These are phyloP conservation scores for Apocynum venetum DNA, from an alignment of 257 asterid genomes.

Conservation along the genomic window DNA sequence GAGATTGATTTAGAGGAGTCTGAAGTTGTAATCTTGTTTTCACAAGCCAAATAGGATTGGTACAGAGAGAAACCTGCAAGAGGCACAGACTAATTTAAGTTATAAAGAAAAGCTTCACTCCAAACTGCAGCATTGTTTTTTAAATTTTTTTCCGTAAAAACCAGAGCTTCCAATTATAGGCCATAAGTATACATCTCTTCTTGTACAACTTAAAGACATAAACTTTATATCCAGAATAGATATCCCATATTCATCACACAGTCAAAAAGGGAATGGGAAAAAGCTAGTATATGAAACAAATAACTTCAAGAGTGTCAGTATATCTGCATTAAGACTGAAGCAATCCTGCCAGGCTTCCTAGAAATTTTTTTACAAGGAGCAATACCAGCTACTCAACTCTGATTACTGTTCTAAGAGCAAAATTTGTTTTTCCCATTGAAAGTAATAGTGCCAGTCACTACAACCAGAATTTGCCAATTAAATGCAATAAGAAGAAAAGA, in stretches of 20 bases:
- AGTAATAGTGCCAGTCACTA: not conserved
- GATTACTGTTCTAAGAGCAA: not conserved
- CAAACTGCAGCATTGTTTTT: not conserved
- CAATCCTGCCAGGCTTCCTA: not conserved
- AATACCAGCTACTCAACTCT: not conserved
- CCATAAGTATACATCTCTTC: not conserved
- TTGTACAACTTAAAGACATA: not conserved
- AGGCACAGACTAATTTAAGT: conserved; percentile 16
- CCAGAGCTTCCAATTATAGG: not conserved
- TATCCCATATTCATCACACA: not conserved
- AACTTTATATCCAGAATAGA: not conserved
- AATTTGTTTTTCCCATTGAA: not conserved
- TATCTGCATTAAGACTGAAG: not conserved
- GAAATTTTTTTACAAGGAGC: not conserved
- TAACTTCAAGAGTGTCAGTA: not conserved
- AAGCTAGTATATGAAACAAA: not conserved
- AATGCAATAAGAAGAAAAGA: too few relatives aligned
- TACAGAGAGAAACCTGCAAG: conserved; percentile 64
- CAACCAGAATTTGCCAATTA: not conserved
- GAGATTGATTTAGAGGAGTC: conserved; percentile 65
- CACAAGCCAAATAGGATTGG: conserved; percentile 97
- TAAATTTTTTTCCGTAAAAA: not conserved
- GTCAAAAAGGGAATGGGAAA: not conserved
- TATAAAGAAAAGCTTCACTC: not conserved
- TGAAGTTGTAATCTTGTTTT: conserved; percentile 98